Conservation (phyloP, 1,139 yeast genomes). For the Candida dubliniensis region DNA sequence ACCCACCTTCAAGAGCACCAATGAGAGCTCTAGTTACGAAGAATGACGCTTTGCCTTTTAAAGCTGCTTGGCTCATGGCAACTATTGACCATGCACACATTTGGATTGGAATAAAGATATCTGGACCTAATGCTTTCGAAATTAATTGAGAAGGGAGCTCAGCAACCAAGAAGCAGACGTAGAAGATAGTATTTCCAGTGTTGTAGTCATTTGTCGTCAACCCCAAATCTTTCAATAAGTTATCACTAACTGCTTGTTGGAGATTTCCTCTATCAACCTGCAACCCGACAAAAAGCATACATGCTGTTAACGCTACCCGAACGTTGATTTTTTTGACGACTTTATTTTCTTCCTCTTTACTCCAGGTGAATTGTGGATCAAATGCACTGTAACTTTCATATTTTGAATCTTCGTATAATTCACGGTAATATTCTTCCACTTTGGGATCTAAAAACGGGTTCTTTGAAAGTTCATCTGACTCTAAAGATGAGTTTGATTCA, state of each 20-base stretch:
- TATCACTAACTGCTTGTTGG: slow-evolving; percentile 34
- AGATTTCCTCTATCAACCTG: slow-evolving; percentile 35
- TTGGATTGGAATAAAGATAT: slow-evolving; percentile 33
- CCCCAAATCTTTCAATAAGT: slow-evolving; percentile 27
- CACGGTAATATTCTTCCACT: slow-evolving; percentile 15
- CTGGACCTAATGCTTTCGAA: slow-evolving; percentile 34
- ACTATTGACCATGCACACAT: slow-evolving; percentile 33
- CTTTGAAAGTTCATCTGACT: slow-evolving; percentile 5
- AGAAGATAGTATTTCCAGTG: slow-evolving; percentile 31
- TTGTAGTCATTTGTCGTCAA: slow-evolving; percentile 33
- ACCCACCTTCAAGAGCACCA: slow-evolving; percentile 33
- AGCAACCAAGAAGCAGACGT: slow-evolving; percentile 28
- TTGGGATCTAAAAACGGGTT: slow-evolving; percentile 14
- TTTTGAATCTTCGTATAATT: slow-evolving; percentile 10
- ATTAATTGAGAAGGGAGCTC: slow-evolving; percentile 37
- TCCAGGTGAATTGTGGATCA: slow-evolving; percentile 40
- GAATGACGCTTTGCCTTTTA: slow-evolving; percentile 25
- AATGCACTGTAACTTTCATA: slow-evolving; percentile 36
- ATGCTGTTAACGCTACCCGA: slow-evolving; percentile 30
- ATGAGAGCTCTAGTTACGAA: slow-evolving; percentile 28
- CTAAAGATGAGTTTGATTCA: slow-evolving; percentile 10
- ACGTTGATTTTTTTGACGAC: slow-evolving; percentile 25
- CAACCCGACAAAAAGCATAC: slow-evolving; percentile 32
- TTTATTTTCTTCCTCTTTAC: slow-evolving; percentile 31
- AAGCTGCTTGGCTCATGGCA: slow-evolving; percentile 28